phyloP scores from a whole-genome alignment of 1,284 basidiomycete species.

The Flammula alnicola region DNA sequence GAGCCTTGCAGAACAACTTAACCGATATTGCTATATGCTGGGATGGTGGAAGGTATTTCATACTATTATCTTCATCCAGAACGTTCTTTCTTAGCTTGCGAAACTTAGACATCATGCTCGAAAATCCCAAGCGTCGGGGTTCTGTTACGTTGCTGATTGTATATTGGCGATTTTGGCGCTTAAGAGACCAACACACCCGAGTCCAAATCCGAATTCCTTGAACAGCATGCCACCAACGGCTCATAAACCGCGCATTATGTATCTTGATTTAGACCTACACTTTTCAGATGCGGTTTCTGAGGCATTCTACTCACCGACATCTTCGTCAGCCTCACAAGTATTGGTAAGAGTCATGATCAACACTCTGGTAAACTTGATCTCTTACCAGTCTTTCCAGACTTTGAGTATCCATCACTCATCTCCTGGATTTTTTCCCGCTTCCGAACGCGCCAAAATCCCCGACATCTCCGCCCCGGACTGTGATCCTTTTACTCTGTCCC shows the following conservation, averaged over 20 bases:
- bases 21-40: conserved; percentile 76
- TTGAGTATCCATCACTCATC: conserved; percentile 85
- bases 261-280: conserved; percentile 92
- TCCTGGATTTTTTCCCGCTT: conserved; percentile 83
- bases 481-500: conserved; percentile 76
- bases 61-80: not conserved
- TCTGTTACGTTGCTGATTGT: conserved; percentile 93
- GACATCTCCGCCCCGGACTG: conserved; percentile 41
- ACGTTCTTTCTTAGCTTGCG: not conserved
- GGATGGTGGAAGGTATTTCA: conserved; percentile 48
- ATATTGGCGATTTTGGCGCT: conserved; percentile 77
- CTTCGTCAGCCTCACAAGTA: conserved; percentile 51
- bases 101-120: conserved; percentile 72
- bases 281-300: conserved; percentile 88
- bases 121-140: conserved; percentile 80
- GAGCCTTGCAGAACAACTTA: conserved; percentile 55
- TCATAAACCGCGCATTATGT: conserved; percentile 75
- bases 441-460: conserved; percentile 57
- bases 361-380: not conserved
- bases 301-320: conserved; percentile 61
- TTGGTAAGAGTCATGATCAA: conserved; percentile 45
- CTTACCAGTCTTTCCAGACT: conserved; percentile 55
- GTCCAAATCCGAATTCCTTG: not conserved
- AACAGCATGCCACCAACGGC: not conserved
- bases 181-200: conserved; percentile 38